Evolutionary conservation across 108 stramenopile species (phyloP), one percentile per base, ranked within the genome.

Genomic region (Fragilariopsis cylindrus): DNA sequence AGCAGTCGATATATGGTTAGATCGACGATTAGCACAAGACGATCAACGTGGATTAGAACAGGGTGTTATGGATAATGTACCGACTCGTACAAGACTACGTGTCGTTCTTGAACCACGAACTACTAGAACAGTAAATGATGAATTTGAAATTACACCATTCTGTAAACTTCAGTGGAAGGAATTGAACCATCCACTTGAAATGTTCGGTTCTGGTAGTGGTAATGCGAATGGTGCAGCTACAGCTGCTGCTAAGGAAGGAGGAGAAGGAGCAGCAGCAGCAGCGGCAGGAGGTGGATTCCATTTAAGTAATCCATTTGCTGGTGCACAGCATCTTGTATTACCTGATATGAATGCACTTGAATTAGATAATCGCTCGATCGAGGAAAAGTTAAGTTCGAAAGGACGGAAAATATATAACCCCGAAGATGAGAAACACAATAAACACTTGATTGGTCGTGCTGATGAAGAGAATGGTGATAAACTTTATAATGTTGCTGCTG

Each of bases 1-100:
- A 4, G 44, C 78, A 13, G 85, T 88, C 67, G 88, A 88, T 78
- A 71, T 85, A 57, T 88, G 84, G 83, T 72, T 88, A 72, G 88
- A 88, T 75, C 79, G 88, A 42, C 78, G 88, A 46, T 53, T 88
- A 13, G 2, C 16, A 2, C 77, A 78, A 56, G 88, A 88, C 57
- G 88, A 88, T 56, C 63, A 70, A 30, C 74, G 85, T 9, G 88
- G 88, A 3, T 39, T 88, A 40, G 78, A 74, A 3, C 88, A 88
- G 57, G 85, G 85, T 12, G 79, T 88, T 12, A 16, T 18, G 60
- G 88, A 88, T 64, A 88, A 88, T 65, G 79, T 81, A 30, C 82
- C 79, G 3, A 88, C 83, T 19, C 66, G 88, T n/a, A 88, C 88
- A 11, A 40, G 88, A 2, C 69, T 88, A 8, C 78, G 88, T 4